Percentiles rank a stretch among this genome's conserved stretches.
Evolutionary conservation across 2,329 filamentous ascomycete species (phyloP).

Genomic region (Colletotrichum phormii): DNA sequence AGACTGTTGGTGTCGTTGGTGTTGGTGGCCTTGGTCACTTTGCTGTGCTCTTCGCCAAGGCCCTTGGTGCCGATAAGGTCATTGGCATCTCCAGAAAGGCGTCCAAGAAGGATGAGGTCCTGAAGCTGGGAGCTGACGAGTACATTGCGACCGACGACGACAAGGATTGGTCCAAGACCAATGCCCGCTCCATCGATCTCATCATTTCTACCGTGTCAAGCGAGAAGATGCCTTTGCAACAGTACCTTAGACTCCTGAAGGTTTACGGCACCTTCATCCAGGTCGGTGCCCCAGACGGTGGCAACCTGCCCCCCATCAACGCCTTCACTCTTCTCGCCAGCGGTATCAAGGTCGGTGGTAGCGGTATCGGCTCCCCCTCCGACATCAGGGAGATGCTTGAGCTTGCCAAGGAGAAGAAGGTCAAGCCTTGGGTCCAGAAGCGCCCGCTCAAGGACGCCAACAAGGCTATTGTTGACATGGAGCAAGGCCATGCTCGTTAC

Average conservation of each 20-base stretch:
- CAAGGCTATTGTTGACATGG: constrained; percentile 63
- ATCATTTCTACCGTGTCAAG: constrained; percentile 68
- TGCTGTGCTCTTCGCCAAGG: constrained; percentile 75
- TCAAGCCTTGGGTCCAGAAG: constrained; percentile 66
- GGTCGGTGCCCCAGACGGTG: constrained; percentile 63
- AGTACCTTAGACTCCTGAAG: constrained; percentile 66
- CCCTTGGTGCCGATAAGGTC: constrained; percentile 70
- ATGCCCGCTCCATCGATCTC: constrained; percentile 64
- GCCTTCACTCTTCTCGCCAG: constrained; percentile 68
- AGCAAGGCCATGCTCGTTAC: constrained; percentile 60
- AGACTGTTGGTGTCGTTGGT: constrained; percentile 74
- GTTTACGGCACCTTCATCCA: constrained; percentile 41
- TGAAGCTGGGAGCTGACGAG: constrained; percentile 67
- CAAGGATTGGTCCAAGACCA: constrained; percentile 63
- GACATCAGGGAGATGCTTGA: constrained; percentile 68
- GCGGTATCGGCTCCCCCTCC: constrained; percentile 51
- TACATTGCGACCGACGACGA: constrained; percentile 59
- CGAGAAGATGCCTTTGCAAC: constrained; percentile 57
- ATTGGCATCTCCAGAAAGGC: constrained; percentile 68
- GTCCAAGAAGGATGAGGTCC: constrained; percentile 65
- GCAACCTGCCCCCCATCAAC: constrained; percentile 50
- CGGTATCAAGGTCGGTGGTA: constrained; percentile 58
- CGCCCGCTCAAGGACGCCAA: constrained; percentile 65
- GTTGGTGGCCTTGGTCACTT: constrained; percentile 78
- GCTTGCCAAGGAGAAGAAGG: constrained; percentile 63